Conservation (phyloP, 257 asterid species). For the Nicotiana attenuata region DNA sequence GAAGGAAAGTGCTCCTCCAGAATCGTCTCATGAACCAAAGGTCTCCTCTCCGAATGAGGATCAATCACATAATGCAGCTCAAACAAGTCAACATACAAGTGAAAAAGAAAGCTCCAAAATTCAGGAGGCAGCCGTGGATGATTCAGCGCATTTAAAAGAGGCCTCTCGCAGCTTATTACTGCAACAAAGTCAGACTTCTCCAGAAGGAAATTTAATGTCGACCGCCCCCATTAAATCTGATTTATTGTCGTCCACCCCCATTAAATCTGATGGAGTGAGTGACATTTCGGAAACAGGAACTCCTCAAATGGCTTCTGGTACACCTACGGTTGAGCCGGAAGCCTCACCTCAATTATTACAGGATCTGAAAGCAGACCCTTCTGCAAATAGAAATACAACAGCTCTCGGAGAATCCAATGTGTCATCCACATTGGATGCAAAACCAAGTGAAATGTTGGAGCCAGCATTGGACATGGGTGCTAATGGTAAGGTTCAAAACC, state of each 20-base stretch:
- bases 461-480: background rate
- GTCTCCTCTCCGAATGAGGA: slow-evolving; percentile 31
- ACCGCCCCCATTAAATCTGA: slow-evolving; percentile 17
- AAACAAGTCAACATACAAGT: slow-evolving; percentile 20
- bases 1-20: slow-evolving; percentile 33
- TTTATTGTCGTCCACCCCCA: slow-evolving; percentile 21
- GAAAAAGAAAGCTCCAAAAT: slow-evolving; percentile 19
- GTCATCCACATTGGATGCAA: slow-evolving; percentile 23
- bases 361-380: slow-evolving; percentile 19
- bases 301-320: slow-evolving; percentile 15
- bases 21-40: slow-evolving; percentile 33
- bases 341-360: slow-evolving; percentile 18
- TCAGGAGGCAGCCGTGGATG: slow-evolving; percentile 10
- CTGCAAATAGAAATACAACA: slow-evolving; percentile 13
- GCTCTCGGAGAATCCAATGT: slow-evolving; percentile 12
- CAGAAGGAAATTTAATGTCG: slow-evolving; percentile 12
- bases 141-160: slow-evolving; percentile 19
- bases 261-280: slow-evolving; percentile 12
- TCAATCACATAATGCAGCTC: slow-evolving; percentile 28
- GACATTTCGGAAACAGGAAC: slow-evolving; percentile 15
- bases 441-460: slow-evolving; percentile 12
- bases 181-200: slow-evolving; percentile 5
- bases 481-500: background rate
- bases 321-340: slow-evolving; percentile 20
- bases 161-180: background rate